Conservation (phyloP, 768 basidiomycete species). For the Candolleomyces aberdarensis region DNA sequence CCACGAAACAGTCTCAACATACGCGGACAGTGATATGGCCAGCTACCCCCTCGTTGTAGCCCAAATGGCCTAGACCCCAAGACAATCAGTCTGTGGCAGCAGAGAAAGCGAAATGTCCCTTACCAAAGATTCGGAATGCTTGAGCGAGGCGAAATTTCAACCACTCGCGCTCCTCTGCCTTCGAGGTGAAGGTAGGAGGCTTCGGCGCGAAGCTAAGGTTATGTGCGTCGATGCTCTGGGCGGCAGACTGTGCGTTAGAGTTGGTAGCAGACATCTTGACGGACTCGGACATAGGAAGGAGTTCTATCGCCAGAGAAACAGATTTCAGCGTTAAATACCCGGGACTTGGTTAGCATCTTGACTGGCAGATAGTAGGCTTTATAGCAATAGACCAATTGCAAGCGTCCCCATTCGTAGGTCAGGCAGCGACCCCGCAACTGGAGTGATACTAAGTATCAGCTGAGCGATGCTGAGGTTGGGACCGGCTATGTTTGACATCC, state of each 20-base stretch:
- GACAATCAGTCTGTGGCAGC: background rate
- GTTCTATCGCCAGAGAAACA: background rate
- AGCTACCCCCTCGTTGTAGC: slow-evolving; percentile 46
- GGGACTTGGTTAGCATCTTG: too few species aligned
- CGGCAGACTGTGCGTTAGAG: background rate
- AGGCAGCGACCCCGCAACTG: too few species aligned
- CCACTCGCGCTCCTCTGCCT: slow-evolving; percentile 37
- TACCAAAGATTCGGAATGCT: slow-evolving; percentile 45
- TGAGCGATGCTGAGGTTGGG: too few species aligned
- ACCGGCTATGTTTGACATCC: too few species aligned
- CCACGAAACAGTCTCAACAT: background rate
- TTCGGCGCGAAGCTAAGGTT: slow-evolving; percentile 16
- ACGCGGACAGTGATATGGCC: slow-evolving; percentile 51
- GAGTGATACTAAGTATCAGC: too few species aligned
- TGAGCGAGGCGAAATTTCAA: slow-evolving; percentile 45
- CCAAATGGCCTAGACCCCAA: slow-evolving; percentile 28
- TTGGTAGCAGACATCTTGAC: background rate
- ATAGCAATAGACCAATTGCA: too few species aligned
- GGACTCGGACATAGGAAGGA: background rate
- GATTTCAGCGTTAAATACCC: background rate
- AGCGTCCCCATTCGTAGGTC: too few species aligned
- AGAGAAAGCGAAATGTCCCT: background rate
- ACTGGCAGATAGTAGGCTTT: too few species aligned
- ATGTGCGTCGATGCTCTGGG: background rate
- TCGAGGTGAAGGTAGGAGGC: slow-evolving; percentile 31